These are phyloP conservation scores for Candida tammaniensis DNA, from an alignment of 805 yeast species.

Conservation along the genomic window DNA sequence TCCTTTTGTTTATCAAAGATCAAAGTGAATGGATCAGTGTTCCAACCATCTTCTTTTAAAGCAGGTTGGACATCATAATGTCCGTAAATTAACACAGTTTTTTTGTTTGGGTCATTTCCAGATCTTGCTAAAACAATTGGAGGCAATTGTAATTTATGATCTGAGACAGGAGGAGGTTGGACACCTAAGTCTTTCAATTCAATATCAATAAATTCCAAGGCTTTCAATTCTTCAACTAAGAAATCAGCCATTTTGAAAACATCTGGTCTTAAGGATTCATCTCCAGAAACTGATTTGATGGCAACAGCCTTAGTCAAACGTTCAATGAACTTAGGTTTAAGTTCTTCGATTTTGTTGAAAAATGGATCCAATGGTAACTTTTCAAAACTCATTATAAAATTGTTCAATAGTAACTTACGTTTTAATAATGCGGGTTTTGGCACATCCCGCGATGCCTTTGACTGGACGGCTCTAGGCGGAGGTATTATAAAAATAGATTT, in stretches of 20 bases:
- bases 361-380: slow-evolving; percentile 42
- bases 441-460: too few species aligned
- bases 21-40: slow-evolving; percentile 82
- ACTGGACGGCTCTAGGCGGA: too few species aligned
- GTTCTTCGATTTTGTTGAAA: slow-evolving; percentile 65
- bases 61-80: slow-evolving; percentile 99
- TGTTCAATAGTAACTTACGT: not conserved
- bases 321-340: slow-evolving; percentile 70
- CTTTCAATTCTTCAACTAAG: slow-evolving; percentile 62
- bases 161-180: slow-evolving; percentile 88
- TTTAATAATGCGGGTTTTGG: not conserved
- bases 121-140: slow-evolving; percentile 91
- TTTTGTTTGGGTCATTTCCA: slow-evolving; percentile 80
- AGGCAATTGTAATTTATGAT: slow-evolving; percentile 70
- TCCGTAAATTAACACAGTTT: slow-evolving; percentile 89
- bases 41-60: slow-evolving; percentile 88
- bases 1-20: slow-evolving; percentile 57
- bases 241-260: slow-evolving; percentile 90
- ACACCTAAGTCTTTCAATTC: slow-evolving; percentile 78
- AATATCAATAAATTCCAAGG: slow-evolving; percentile 79
- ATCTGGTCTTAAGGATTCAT: slow-evolving; percentile 81
- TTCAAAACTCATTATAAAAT: slow-evolving; percentile 38
- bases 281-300: slow-evolving; percentile 93
- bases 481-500: too few species aligned
- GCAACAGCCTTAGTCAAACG: slow-evolving; percentile 83